phyloP scores from a whole-genome alignment of 306 rosid genomes.

The peach (Prunus persica) region DNA sequence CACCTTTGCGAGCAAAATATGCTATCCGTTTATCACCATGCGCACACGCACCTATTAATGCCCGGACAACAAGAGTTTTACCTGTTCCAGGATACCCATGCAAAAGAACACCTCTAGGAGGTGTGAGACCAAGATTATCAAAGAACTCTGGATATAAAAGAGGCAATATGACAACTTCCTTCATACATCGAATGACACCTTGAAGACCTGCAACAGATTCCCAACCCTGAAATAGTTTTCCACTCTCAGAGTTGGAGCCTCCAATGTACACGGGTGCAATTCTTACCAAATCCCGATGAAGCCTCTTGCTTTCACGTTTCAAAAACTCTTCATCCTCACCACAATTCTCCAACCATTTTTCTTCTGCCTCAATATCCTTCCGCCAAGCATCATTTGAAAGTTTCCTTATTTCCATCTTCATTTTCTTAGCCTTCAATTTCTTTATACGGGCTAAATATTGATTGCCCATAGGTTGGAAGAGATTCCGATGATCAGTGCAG shows the following conservation, averaged over 20 bases:
- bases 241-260: slow-evolving; percentile 63
- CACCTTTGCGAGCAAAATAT: slow-evolving; percentile 98
- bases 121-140: slow-evolving; percentile 78
- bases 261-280: slow-evolving; percentile 95
- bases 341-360: slow-evolving; percentile 96
- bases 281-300: slow-evolving; percentile 92
- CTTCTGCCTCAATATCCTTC: slow-evolving; percentile 90
- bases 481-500: slow-evolving; percentile 89
- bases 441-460: slow-evolving; percentile 63
- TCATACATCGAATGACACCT: slow-evolving; percentile 92
- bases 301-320: slow-evolving; percentile 98
- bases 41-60: slow-evolving; percentile 95
- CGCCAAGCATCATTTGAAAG: slow-evolving; percentile 70
- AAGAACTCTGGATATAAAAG: slow-evolving; percentile 90
- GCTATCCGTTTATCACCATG: slow-evolving; percentile 89
- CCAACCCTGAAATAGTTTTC: slow-evolving; percentile 83
- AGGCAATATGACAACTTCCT: slow-evolving; percentile 94
- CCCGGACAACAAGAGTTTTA: slow-evolving; percentile 90
- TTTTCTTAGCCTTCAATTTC: slow-evolving; percentile 78
- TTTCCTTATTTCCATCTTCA: slow-evolving; percentile 84
- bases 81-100: slow-evolving; percentile 99
- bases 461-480: slow-evolving; percentile 80
- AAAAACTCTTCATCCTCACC: slow-evolving; percentile 99
- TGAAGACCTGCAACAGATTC: slow-evolving; percentile 99
- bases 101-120: slow-evolving; percentile 95